These are phyloP conservation scores for Zelonia costaricensis DNA, from an alignment of 208 protist genomes.

Conservation along the genomic window DNA sequence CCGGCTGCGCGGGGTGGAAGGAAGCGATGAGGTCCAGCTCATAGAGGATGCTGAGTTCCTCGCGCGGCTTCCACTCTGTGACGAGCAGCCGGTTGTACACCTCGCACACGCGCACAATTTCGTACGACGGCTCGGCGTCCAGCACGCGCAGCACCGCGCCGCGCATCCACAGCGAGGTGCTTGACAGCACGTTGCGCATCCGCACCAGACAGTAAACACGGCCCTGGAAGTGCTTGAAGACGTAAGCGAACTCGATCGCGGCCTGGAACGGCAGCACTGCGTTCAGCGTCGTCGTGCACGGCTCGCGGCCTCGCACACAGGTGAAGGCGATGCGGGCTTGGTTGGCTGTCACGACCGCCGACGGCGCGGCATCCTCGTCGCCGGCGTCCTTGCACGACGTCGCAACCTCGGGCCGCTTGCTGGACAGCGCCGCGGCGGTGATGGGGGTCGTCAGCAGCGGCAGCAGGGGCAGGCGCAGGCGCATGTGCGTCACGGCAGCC, in stretches of 20 bases:
- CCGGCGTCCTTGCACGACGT: not conserved
- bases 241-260: constrained; percentile 42
- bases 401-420: not conserved
- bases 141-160: constrained; percentile 67
- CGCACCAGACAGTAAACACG: constrained; percentile 79
- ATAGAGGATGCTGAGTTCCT: constrained; percentile 56
- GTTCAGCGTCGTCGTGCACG: constrained; percentile 38
- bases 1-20: constrained; percentile 24
- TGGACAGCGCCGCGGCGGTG: constrained; percentile 7
- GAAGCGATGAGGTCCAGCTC: constrained; percentile 53
- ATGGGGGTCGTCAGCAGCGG: constrained; percentile 51
- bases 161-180: constrained; percentile 80
- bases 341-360: constrained; percentile 12
- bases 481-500: constrained; percentile 15
- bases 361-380: not conserved
- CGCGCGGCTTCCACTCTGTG: constrained; percentile 71
- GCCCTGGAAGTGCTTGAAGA: constrained; percentile 69
- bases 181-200: constrained; percentile 55
- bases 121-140: constrained; percentile 52
- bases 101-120: constrained; percentile 60
- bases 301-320: constrained; percentile 52
- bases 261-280: constrained; percentile 30
- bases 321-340: constrained; percentile 45
- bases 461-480: constrained; percentile 45
- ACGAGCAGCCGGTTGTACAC: constrained; percentile 53